Evolutionary conservation across 768 basidiomycete species (phyloP).

Genomic region (Tulasnella sp.): DNA sequence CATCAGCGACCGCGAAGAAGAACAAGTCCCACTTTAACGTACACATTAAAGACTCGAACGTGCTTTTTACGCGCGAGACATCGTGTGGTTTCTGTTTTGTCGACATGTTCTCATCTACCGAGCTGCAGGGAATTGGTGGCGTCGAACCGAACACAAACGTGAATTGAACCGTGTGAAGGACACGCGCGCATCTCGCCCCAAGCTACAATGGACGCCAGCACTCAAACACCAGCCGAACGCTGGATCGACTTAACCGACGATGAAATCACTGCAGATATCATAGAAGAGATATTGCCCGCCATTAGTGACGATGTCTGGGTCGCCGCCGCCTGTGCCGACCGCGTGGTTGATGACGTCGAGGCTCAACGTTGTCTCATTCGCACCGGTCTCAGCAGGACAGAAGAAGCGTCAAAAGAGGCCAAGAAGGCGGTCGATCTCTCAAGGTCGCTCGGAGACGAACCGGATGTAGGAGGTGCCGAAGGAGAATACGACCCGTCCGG

Average conservation of each 20-base stretch:
- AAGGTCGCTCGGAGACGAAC: slow-evolving; percentile 28
- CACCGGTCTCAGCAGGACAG: slow-evolving; percentile 60
- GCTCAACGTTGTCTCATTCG: slow-evolving; percentile 58
- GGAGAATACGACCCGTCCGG: slow-evolving; percentile 23
- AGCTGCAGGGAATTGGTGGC: neutral
- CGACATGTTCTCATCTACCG: neutral
- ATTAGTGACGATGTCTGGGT: slow-evolving; percentile 73
- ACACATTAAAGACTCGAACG: slow-evolving; percentile 7
- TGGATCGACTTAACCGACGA: slow-evolving; percentile 59
- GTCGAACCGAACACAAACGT: neutral
- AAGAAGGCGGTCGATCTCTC: slow-evolving; percentile 31
- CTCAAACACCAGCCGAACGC: slow-evolving; percentile 19
- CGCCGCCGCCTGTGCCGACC: slow-evolving; percentile 66
- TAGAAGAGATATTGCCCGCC: slow-evolving; percentile 47
- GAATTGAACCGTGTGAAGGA: neutral
- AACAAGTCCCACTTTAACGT: neutral
- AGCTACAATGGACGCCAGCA: slow-evolving; percentile 5
- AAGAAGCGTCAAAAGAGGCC: slow-evolving; percentile 44
- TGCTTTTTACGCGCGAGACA: neutral
- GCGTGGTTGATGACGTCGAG: slow-evolving; percentile 53
- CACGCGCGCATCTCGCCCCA: neutral
- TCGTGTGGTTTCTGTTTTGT: slow-evolving; percentile 9
- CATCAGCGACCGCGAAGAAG: neutral
- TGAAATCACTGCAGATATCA: slow-evolving; percentile 50
- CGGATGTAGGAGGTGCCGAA: slow-evolving; percentile 29